Percentiles rank a stretch among this genome's conserved stretches.
These are phyloP conservation scores for Dendrobium chrysotoxum DNA, from an alignment of 106 monocot species.

Conservation along the genomic window DNA sequence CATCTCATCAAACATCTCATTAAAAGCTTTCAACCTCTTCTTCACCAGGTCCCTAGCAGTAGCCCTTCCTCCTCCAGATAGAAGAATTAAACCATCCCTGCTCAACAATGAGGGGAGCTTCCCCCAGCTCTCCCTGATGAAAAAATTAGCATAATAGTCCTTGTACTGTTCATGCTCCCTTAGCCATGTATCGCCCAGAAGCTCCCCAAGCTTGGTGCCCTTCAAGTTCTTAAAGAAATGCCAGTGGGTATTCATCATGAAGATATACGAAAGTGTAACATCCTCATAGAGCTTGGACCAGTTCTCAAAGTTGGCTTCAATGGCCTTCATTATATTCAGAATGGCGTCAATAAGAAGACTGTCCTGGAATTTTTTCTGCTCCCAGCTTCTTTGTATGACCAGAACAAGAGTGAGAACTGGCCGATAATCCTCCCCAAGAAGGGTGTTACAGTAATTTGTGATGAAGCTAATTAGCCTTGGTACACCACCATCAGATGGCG, in stretches of 20 bases:
- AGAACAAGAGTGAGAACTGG: constrained; percentile 65
- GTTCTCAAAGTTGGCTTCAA: constrained; percentile 65
- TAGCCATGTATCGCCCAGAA: constrained; percentile 61
- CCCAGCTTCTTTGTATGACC: constrained; percentile 70
- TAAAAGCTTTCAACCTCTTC: constrained; percentile 67
- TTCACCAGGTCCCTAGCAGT: constrained; percentile 80
- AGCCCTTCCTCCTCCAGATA: constrained; percentile 87
- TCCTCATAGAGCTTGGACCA: constrained; percentile 80
- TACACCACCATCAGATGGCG: constrained; percentile 60
- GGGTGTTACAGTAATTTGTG: constrained; percentile 67
- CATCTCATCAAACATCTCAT: constrained; percentile 74
- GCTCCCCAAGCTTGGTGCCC: constrained; percentile 62
- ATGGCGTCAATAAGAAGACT: constrained; percentile 55
- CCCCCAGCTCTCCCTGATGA: constrained; percentile 73
- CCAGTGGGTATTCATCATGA: constrained; percentile 88
- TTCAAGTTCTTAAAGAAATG: constrained; percentile 70
- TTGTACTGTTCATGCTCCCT: constrained; percentile 78
- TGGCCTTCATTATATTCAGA: constrained; percentile 54
- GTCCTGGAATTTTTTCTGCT: constrained; percentile 58
- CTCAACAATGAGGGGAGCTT: constrained; percentile 60
- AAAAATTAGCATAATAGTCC: constrained; percentile 52
- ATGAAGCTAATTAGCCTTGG: constrained; percentile 74
- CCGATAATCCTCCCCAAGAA: constrained; percentile 64
- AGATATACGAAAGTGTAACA: constrained; percentile 37
- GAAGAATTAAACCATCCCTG: constrained; percentile 72